Conservation (phyloP, 805 yeast genomes). For the Pichia phayaonensis region DNA sequence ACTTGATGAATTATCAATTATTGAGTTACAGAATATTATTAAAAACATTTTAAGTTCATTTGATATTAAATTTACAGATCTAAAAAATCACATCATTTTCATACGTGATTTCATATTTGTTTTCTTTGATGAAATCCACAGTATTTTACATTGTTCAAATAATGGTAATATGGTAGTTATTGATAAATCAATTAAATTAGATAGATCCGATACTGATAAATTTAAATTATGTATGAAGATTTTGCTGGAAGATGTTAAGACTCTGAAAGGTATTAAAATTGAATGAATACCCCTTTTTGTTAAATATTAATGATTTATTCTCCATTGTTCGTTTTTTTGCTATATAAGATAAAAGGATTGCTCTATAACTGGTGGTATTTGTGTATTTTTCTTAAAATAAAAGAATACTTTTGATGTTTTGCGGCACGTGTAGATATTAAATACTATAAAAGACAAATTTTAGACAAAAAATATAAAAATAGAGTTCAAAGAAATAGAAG, state of each 20-base stretch:
- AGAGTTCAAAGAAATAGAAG: not conserved
- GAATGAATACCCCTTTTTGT: too few relatives aligned
- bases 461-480: not conserved
- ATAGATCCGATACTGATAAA: constrained; percentile 6
- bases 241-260: constrained; percentile 10
- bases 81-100: constrained; percentile 10
- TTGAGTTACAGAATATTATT: constrained; percentile 14
- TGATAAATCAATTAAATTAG: constrained; percentile 2
- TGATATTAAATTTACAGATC: constrained; percentile 7
- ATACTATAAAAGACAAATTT: not conserved
- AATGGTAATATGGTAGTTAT: not conserved
- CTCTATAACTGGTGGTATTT: not conserved
- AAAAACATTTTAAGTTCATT: constrained; percentile 16
- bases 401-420: not conserved
- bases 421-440: not conserved
- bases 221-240: constrained; percentile 11
- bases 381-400: not conserved
- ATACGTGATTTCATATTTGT: constrained; percentile 11
- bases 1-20: constrained; percentile 10
- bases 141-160: constrained; percentile 8
- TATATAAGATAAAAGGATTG: not conserved
- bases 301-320: too few relatives aligned
- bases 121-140: constrained; percentile 13
- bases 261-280: constrained; percentile 4
- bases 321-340: not conserved